A percentile compares a stretch with the other conserved stretches of the same genome.
Evolutionary conservation across 2,329 filamentous ascomycete species (phyloP).

Genomic region (Mariannaea sp.): DNA sequence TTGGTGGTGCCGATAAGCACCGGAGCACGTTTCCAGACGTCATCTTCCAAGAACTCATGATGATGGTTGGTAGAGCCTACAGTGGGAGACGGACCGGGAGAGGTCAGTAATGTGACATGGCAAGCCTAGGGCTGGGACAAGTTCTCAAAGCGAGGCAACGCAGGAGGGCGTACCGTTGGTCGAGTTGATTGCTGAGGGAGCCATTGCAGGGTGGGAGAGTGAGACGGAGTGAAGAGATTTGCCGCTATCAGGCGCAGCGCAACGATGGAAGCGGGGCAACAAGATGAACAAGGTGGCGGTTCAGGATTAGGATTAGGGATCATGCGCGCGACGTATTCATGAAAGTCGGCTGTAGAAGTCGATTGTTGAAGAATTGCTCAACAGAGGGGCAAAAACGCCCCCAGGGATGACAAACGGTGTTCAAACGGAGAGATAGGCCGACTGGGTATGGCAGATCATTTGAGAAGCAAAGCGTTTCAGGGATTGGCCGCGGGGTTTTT

Average conservation of each 20-base stretch:
- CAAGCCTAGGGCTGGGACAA: neutral
- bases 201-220: constrained; percentile 13
- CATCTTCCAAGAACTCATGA: constrained; percentile 59
- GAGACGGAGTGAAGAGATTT: constrained; percentile 1
- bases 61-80: constrained; percentile 25
- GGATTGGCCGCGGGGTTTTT: neutral
- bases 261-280: constrained; percentile 4
- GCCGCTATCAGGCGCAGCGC: constrained; percentile 1
- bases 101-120: constrained; percentile 4
- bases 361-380: neutral
- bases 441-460: neutral
- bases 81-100: neutral
- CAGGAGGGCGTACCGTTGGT: constrained; percentile 13
- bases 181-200: constrained; percentile 2
- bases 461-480: neutral
- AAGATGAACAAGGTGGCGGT: neutral
- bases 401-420: constrained; percentile 7
- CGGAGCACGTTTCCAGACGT: constrained; percentile 74
- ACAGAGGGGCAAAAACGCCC: constrained; percentile 10
- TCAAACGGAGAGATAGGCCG: constrained; percentile 5
- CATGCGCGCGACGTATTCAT: neutral
- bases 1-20: constrained; percentile 71
- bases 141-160: neutral
- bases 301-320: neutral
- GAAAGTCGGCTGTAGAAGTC: neutral